Conservation (phyloP, 495 filamentous ascomycete species). For the Penicillium paxilli region DNA sequence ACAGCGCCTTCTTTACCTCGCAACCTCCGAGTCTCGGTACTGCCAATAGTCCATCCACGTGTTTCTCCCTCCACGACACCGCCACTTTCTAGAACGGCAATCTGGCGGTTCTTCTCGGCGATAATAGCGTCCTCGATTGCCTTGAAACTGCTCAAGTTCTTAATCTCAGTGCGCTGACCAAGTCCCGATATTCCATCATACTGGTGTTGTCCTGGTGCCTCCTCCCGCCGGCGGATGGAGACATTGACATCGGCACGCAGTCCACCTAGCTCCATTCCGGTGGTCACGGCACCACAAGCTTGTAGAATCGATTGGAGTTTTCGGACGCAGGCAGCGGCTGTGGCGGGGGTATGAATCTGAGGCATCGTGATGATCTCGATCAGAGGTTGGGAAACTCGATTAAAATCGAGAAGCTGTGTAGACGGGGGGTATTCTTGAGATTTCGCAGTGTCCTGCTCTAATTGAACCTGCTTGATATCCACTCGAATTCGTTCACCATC, state of each 20-base stretch:
- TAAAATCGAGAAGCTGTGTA: constrained; percentile 86
- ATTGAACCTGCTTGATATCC: constrained; percentile 88
- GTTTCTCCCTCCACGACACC: constrained; percentile 85
- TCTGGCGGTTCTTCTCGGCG: constrained; percentile 88
- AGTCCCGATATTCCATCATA: constrained; percentile 60
- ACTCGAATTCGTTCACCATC: constrained; percentile 66
- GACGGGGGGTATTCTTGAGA: constrained; percentile 74
- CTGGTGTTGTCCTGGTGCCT: constrained; percentile 40
- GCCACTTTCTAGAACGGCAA: constrained; percentile 73
- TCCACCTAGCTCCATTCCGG: constrained; percentile 91
- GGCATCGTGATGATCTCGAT: constrained; percentile 95
- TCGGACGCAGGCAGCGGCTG: constrained; percentile 80
- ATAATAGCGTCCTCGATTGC: constrained; percentile 91
- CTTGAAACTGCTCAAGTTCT: constrained; percentile 93
- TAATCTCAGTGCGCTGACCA: constrained; percentile 94
- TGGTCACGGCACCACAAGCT: constrained; percentile 75
- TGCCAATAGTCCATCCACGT: constrained; percentile 83
- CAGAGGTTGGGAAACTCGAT: constrained; percentile 85
- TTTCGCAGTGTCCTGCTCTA: constrained; percentile 98
- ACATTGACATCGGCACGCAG: constrained; percentile 95
- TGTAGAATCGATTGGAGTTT: constrained; percentile 87
- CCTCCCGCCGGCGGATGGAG: constrained; percentile 64
- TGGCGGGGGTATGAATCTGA: constrained; percentile 77
- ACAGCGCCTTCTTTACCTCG: constrained; percentile 96
- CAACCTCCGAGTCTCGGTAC: constrained; percentile 70